A percentile compares a stretch with the other conserved stretches of the same genome.
Evolutionary conservation across 495 filamentous ascomycete genomes (phyloP).

Genomic region (Podospora australis): DNA sequence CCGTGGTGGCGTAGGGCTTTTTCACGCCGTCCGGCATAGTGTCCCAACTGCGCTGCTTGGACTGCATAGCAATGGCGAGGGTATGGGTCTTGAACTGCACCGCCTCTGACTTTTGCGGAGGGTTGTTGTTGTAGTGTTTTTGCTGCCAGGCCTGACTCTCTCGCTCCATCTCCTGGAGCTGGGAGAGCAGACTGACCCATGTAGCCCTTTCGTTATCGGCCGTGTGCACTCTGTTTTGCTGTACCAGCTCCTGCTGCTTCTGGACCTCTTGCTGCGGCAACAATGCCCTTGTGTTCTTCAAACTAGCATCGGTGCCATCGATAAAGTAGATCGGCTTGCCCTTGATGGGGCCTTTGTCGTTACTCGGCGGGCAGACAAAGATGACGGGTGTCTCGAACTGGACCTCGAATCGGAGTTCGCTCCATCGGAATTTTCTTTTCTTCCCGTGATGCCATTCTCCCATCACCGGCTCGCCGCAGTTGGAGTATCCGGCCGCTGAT

Average conservation of each 20-base stretch:
- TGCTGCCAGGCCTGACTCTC: slow-evolving; percentile 36
- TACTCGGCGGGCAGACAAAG: slow-evolving; percentile 38
- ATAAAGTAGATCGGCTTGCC: slow-evolving; percentile 30
- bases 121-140: slow-evolving; percentile 14
- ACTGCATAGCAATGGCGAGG: slow-evolving; percentile 39
- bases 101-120: not conserved
- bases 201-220: slow-evolving; percentile 45
- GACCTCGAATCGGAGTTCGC: slow-evolving; percentile 45
- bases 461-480: slow-evolving; percentile 39
- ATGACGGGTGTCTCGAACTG: slow-evolving; percentile 44
- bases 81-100: slow-evolving; percentile 22
- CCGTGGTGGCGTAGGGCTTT: slow-evolving; percentile 44
- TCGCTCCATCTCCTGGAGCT: slow-evolving; percentile 39
- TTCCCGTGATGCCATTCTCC: slow-evolving; percentile 38
- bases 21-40: slow-evolving; percentile 40
- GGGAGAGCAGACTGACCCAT: slow-evolving; percentile 39
- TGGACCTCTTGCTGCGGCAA: slow-evolving; percentile 15
- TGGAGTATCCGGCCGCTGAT: slow-evolving; percentile 34
- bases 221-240: slow-evolving; percentile 30
- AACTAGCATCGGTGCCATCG: slow-evolving; percentile 32
- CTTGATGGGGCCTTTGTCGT: slow-evolving; percentile 33
- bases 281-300: slow-evolving; percentile 26
- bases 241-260: slow-evolving; percentile 7
- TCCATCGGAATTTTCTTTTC: slow-evolving; percentile 31
- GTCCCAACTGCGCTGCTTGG: slow-evolving; percentile 45